Percentiles rank a stretch among this genome's conserved stretches.
Evolutionary conservation across 2,329 filamentous ascomycete genomes (phyloP).

Genomic region (Sclerotinia glacialis): DNA sequence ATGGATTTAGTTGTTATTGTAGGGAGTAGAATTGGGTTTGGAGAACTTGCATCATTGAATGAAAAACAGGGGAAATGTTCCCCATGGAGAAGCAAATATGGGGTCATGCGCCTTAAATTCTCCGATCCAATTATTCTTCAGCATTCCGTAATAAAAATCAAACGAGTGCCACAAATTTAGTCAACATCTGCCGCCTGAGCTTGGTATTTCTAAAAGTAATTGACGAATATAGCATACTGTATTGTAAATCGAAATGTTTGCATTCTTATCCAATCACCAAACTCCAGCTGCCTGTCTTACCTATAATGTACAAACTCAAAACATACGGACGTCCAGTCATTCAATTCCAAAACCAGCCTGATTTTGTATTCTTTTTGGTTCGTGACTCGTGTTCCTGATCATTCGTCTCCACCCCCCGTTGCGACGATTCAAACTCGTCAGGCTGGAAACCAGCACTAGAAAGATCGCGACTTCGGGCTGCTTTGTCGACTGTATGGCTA

Average conservation of each 20-base stretch:
- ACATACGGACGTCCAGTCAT: neutral
- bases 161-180: neutral
- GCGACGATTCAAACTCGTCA: neutral
- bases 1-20: neutral
- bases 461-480: neutral
- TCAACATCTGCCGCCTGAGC: conserved; percentile 4
- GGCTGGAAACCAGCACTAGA: neutral
- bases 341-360: conserved; percentile 29
- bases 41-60: neutral
- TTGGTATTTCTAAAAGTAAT: conserved; percentile 15
- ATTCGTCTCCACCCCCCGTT: neutral
- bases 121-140: conserved; percentile 2
- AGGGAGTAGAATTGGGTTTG: neutral
- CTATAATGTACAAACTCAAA: conserved; percentile 3
- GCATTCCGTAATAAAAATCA: conserved; percentile 13
- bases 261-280: conserved; percentile 19
- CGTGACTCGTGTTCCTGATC: neutral
- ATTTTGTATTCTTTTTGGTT: conserved; percentile 16
- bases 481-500: conserved; percentile 8
- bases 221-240: neutral
- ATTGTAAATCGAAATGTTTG: neutral
- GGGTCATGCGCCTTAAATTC: neutral
- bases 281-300: conserved; percentile 1
- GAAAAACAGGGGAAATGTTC: neutral
- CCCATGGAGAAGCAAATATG: conserved; percentile 17